Conservation (phyloP, 192 early-diverging fungal species). For the Rhizophagus prolifer region DNA sequence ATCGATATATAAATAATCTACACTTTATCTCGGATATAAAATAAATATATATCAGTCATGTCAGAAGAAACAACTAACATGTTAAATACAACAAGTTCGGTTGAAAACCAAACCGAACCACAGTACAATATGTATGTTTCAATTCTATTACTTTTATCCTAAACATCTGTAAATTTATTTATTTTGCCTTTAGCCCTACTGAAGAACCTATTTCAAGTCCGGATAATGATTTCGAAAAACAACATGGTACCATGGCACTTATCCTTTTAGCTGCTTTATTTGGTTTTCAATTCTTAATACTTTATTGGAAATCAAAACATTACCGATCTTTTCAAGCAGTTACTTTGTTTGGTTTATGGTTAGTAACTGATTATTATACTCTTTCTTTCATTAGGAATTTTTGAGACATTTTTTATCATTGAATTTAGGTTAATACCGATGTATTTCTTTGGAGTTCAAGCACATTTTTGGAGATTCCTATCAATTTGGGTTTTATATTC, state of each 20-base stretch:
- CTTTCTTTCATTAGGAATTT: neutral
- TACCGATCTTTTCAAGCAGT: slow-evolving; percentile 55
- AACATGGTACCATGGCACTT: slow-evolving; percentile 56
- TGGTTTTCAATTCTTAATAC: slow-evolving; percentile 56
- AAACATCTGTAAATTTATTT: neutral
- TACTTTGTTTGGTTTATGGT: slow-evolving; percentile 53
- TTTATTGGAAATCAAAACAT: slow-evolving; percentile 62
- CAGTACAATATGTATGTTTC: neutral
- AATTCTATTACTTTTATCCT: neutral
- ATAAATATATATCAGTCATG: neutral
- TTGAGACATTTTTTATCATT: neutral
- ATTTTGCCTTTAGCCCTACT: neutral
- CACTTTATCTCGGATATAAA: too few relatives aligned
- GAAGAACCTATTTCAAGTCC: neutral
- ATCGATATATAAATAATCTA: too few relatives aligned
- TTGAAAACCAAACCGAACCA: neutral
- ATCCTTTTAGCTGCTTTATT: slow-evolving; percentile 56
- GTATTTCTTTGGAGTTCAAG: slow-evolving; percentile 22
- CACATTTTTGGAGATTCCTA: slow-evolving; percentile 26
- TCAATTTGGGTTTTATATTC: slow-evolving; percentile 28
- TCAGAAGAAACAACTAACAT: neutral
- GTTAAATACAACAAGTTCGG: neutral
- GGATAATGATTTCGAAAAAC: slow-evolving; percentile 38
- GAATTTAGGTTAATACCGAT: slow-evolving; percentile 15
- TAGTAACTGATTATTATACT: neutral